A percentile compares a stretch with the other conserved stretches of the same genome.
phyloP scores from a whole-genome alignment of 2,329 filamentous ascomycete species.

The Canariomyces notabilis region DNA sequence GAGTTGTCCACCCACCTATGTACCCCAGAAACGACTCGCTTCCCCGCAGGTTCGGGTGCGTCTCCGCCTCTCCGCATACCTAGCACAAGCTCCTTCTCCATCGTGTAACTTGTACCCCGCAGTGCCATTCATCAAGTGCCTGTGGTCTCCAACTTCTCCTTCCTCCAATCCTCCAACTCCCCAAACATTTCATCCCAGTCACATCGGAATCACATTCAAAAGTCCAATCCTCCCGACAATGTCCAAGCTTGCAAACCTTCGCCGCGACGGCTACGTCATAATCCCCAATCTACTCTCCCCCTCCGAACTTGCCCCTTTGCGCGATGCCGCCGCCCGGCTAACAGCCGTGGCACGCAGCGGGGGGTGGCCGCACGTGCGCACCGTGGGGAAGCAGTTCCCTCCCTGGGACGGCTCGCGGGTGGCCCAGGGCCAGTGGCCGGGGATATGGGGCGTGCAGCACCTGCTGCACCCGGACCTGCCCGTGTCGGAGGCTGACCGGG shows the following conservation, averaged over 20 bases:
- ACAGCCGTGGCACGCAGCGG: constrained; percentile 61
- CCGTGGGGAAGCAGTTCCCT: constrained; percentile 84
- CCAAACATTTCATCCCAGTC: too few relatives aligned
- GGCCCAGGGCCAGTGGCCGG: constrained; percentile 41
- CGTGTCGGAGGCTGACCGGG: constrained; percentile 47
- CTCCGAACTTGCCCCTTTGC: constrained; percentile 53
- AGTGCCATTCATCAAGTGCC: not conserved
- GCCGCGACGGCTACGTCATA: constrained; percentile 69
- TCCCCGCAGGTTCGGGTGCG: constrained; percentile 9
- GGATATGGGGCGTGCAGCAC: constrained; percentile 86
- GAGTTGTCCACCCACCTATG: too few relatives aligned
- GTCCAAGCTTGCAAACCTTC: constrained; percentile 43
- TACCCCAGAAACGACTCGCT: not conserved
- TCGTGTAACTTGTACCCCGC: not conserved
- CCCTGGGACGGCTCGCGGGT: constrained; percentile 67
- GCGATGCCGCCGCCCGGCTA: constrained; percentile 52
- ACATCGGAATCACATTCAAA: too few relatives aligned
- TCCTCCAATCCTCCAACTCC: not conserved
- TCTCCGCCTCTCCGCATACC: constrained; percentile 2
- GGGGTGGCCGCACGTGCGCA: constrained; percentile 75
- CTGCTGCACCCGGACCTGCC: constrained; percentile 70
- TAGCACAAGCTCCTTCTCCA: too few relatives aligned
- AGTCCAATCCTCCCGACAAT: too few relatives aligned
- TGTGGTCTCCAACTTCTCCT: not conserved
- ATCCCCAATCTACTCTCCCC: constrained; percentile 60